Evolutionary conservation across 1,284 basidiomycete genomes (phyloP).

Genomic region (Pseudozyma flocculosa): DNA sequence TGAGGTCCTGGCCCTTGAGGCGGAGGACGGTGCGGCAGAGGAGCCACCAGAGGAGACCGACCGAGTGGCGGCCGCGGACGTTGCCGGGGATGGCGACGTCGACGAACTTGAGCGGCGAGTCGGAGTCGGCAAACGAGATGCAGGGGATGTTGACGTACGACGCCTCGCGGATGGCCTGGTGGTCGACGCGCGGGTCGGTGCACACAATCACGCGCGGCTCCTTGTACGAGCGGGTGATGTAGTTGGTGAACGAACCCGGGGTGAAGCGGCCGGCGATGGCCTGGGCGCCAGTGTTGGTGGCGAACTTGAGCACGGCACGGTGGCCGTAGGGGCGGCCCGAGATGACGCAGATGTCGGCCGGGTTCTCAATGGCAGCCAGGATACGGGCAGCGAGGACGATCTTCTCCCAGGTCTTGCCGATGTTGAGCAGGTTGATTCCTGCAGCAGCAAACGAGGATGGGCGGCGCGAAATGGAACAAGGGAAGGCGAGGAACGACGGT

Average conservation of each 20-base stretch:
- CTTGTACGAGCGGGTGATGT: slow-evolving; percentile 99
- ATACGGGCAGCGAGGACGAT: slow-evolving; percentile 62
- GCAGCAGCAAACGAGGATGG: slow-evolving; percentile 12
- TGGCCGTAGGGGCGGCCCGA: slow-evolving; percentile 97
- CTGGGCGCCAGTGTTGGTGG: slow-evolving; percentile 94
- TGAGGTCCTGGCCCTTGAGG: slow-evolving; percentile 91
- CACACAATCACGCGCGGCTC: slow-evolving; percentile 97
- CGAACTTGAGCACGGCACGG: slow-evolving; percentile 97
- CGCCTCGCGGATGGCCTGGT: slow-evolving; percentile 99
- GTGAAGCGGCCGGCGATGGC: slow-evolving; percentile 99
- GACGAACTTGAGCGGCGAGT: slow-evolving; percentile 94
- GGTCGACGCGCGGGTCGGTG: slow-evolving; percentile 97
- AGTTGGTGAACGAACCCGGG: slow-evolving; percentile 94
- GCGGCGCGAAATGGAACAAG: too few species aligned
- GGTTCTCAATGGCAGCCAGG: slow-evolving; percentile 77
- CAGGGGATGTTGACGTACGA: slow-evolving; percentile 99
- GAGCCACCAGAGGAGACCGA: slow-evolving; percentile 98
- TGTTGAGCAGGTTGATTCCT: slow-evolving; percentile 96
- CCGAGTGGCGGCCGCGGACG: slow-evolving; percentile 97
- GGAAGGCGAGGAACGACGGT: too few species aligned
- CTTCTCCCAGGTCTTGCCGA: slow-evolving; percentile 99
- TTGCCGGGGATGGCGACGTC: slow-evolving; percentile 98
- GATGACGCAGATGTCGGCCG: slow-evolving; percentile 95
- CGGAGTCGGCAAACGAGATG: slow-evolving; percentile 97
- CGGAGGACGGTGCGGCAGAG: slow-evolving; percentile 96